Percentiles rank a stretch among this genome's conserved stretches.
These are phyloP conservation scores for Suillus variegatus DNA, from an alignment of 768 basidiomycete genomes.

Conservation along the genomic window DNA sequence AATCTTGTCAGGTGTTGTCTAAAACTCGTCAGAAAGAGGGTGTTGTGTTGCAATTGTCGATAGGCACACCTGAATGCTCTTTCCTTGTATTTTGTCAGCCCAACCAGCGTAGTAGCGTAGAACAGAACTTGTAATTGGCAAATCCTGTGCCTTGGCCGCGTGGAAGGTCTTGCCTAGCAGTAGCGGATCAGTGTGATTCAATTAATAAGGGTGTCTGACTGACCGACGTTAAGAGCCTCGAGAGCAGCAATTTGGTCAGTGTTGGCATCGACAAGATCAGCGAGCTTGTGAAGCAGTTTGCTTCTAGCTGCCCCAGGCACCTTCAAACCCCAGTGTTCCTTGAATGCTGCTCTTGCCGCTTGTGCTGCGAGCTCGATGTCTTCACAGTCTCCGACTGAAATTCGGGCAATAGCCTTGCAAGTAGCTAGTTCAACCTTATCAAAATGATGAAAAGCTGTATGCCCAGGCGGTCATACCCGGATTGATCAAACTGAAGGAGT, in stretches of 20 bases:
- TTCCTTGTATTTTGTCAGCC: slow-evolving; percentile 83
- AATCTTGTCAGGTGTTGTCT: slow-evolving; percentile 39
- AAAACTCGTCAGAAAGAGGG: not conserved
- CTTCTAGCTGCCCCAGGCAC: slow-evolving; percentile 52
- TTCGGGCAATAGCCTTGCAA: slow-evolving; percentile 60
- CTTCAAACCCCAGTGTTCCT: slow-evolving; percentile 71
- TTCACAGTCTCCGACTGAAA: slow-evolving; percentile 59
- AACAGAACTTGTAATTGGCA: slow-evolving; percentile 45
- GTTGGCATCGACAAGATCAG: slow-evolving; percentile 62
- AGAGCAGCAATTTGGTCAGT: slow-evolving; percentile 68
- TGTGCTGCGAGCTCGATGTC: slow-evolving; percentile 80
- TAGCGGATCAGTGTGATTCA: slow-evolving; percentile 1
- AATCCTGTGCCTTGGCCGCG: slow-evolving; percentile 50
- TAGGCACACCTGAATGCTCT: slow-evolving; percentile 58
- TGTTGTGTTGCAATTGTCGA: not conserved
- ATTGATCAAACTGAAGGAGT: slow-evolving; percentile 51
- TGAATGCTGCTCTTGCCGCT: slow-evolving; percentile 60
- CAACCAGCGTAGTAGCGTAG: slow-evolving; percentile 86
- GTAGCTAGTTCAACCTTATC: slow-evolving; percentile 44
- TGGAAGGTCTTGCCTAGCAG: slow-evolving; percentile 53
- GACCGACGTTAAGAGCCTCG: slow-evolving; percentile 71
- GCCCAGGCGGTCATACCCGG: slow-evolving; percentile 39
- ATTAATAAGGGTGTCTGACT: slow-evolving; percentile 26
- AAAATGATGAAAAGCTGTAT: not conserved
- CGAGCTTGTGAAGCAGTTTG: slow-evolving; percentile 61